Base-by-base conservation (phyloP, 1,139 yeast genomes). In the Lodderomyces metapsilosis region DNA sequence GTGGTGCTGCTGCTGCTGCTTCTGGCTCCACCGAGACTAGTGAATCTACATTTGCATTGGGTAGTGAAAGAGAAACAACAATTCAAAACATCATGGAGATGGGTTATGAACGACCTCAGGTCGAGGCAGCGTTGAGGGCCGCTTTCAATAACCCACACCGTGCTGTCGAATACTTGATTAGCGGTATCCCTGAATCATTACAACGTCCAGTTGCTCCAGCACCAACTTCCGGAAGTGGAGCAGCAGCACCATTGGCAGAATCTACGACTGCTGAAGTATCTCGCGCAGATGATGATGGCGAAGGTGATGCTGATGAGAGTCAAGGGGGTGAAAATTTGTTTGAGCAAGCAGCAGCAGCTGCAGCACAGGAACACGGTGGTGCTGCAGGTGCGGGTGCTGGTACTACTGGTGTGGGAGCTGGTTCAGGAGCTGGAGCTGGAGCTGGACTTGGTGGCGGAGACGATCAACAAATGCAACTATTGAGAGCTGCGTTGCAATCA, bases 61-160 rank as follows among this genome's bases (percentile, higher is more conserved):
- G 94, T 12, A 58, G 67, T 35, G 82, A 78, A 44, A 72, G 89
- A 51, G 87, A 84, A 51, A 72, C 82, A 12, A 83, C 86, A 17
- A 79, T 92, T 46, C 77, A 74, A 50, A 85, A 85, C 58, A 88
- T 92, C 59, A 80, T 89, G 83, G 98, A 88, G 55, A 89, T 92
- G 98, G 98, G 98, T 11, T 94, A 88, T 61, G 89, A 86, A 40
- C 81, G 96, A 54, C 76, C 80, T 5, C 88, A 88, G 59, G 97
- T 88, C 22, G 95, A 88, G 64, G 78, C 81, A 34, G 98, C 99
- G 0, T 73, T 92, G 61, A 80, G 95, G 56, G 96, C 97, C 13
- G 98, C 98, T 0, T 92, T 83, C 68, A 92, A 92, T 66, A 91
- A 92, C 65, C 98, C 99, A 20, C 98, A 92, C 59, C 82, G 98